Conservation (phyloP, 2,329 filamentous ascomycete species). For the Penicillium sp. region DNA sequence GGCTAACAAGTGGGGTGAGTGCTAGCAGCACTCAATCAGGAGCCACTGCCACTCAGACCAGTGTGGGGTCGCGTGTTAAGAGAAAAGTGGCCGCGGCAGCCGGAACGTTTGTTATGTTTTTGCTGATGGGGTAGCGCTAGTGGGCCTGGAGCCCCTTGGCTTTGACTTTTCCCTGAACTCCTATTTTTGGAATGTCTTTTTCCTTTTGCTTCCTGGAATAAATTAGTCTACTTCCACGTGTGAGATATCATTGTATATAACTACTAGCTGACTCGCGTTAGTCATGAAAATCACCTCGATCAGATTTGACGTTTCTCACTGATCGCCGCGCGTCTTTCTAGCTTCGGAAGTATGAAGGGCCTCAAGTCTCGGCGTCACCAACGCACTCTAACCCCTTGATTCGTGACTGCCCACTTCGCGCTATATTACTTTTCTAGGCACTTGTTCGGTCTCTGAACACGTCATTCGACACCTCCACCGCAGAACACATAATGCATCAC, state of each 20-base stretch:
- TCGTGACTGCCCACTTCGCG: background rate
- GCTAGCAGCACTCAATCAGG: constrained; percentile 4
- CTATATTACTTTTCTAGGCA: background rate
- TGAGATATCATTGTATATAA: background rate
- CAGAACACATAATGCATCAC: background rate
- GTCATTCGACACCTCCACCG: background rate
- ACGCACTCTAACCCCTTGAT: constrained; percentile 8
- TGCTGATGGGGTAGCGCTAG: background rate
- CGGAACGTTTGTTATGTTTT: background rate
- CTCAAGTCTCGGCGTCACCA: background rate
- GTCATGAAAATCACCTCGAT: background rate
- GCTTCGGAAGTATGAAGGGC: constrained; percentile 14
- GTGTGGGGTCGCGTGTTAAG: background rate
- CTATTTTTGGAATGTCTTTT: background rate
- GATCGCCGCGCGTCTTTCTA: constrained; percentile 7
- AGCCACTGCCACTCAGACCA: constrained; percentile 2
- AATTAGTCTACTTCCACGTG: too few relatives aligned
- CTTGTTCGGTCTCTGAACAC: background rate
- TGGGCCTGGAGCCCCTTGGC: background rate
- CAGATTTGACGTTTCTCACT: background rate
- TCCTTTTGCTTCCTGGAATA: background rate
- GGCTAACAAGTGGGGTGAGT: constrained; percentile 13
- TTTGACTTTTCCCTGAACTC: background rate
- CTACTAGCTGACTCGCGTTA: background rate
- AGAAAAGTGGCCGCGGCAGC: constrained; percentile 1